A percentile compares a stretch with the other conserved stretches of the same genome.
Conservation (phyloP, 768 basidiomycete species). For the Hygrophorus russula region DNA sequence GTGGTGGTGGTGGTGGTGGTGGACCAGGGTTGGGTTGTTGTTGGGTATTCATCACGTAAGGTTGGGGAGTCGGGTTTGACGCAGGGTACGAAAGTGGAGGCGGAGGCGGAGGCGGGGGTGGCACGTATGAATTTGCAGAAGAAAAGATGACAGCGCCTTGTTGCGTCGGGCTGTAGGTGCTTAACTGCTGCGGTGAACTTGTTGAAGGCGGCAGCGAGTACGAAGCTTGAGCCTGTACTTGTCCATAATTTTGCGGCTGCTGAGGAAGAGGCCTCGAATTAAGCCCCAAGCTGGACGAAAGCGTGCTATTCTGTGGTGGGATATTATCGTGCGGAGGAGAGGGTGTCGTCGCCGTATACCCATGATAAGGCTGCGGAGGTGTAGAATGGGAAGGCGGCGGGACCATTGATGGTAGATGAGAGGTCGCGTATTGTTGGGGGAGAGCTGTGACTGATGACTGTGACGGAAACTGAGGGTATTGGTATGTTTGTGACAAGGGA, state of each 20-base stretch:
- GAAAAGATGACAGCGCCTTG: constrained; percentile 15
- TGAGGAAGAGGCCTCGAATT: constrained; percentile 33
- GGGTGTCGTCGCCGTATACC: constrained; percentile 18
- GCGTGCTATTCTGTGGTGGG: constrained; percentile 14
- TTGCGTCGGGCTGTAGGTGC: constrained; percentile 18
- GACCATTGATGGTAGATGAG: constrained; percentile 16
- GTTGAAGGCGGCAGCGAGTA: constrained; percentile 19
- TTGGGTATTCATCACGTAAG: constrained; percentile 9
- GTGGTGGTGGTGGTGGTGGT: constrained; percentile 22
- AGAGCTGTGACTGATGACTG: constrained; percentile 22
- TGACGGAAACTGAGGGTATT: constrained; percentile 25
- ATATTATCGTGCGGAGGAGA: constrained; percentile 23
- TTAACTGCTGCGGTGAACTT: constrained; percentile 13
- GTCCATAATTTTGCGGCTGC: constrained; percentile 31
- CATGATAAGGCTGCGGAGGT: constrained; percentile 22
- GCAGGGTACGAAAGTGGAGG: constrained; percentile 11
- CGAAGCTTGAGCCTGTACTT: constrained; percentile 18
- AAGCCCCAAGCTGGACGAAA: constrained; percentile 19
- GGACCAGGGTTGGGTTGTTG: constrained; percentile 14
- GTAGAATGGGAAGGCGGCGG: constrained; percentile 18
- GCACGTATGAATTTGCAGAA: constrained; percentile 18
- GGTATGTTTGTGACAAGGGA: constrained; percentile 21
- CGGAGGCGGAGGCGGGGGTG: constrained; percentile 21
- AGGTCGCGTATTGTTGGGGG: constrained; percentile 26
- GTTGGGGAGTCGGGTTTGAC: constrained; percentile 12